Evolutionary conservation across 768 basidiomycete species (phyloP).

Genomic region (Cystobasidium ongulense): DNA sequence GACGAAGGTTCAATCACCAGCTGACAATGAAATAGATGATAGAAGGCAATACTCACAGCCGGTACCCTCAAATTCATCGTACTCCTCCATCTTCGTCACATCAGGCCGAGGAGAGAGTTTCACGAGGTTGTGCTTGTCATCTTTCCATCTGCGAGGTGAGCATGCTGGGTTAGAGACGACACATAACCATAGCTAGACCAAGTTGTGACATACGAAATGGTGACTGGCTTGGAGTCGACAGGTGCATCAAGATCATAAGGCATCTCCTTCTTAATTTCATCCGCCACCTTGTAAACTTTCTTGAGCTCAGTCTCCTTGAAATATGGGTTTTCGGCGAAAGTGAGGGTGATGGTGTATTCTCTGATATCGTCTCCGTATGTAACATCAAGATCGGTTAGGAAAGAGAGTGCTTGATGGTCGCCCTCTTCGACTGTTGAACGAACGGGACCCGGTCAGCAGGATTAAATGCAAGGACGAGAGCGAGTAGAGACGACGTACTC

Average conservation of each 20-base stretch:
- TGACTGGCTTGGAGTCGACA: not conserved
- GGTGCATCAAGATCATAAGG: conserved; percentile 21
- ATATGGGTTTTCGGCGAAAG: conserved; percentile 46
- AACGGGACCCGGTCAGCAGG: not conserved
- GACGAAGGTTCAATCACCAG: not conserved
- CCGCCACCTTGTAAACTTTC: conserved; percentile 40
- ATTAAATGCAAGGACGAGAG: not conserved
- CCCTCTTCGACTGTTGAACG: conserved; percentile 19
- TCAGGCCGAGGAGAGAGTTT: conserved; percentile 12
- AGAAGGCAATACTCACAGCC: conserved; percentile 29
- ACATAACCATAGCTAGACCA: not conserved
- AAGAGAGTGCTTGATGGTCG: conserved; percentile 20
- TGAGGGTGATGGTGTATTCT: conserved; percentile 25
- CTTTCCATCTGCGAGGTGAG: conserved; percentile 1
- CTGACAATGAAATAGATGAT: not conserved
- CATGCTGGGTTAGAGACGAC: not conserved
- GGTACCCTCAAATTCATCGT: conserved; percentile 17
- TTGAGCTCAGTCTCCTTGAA: conserved; percentile 43
- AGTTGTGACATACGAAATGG: not conserved
- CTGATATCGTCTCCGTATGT: conserved; percentile 1
- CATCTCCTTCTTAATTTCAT: conserved; percentile 16
- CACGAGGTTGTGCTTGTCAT: conserved; percentile 32
- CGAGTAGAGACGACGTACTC: not conserved
- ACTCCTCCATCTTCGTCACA: conserved; percentile 13
- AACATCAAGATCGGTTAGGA: not conserved